These are phyloP conservation scores for Flaveria bidentis DNA, from an alignment of 129 eudicot genomes.

Conservation along the genomic window DNA sequence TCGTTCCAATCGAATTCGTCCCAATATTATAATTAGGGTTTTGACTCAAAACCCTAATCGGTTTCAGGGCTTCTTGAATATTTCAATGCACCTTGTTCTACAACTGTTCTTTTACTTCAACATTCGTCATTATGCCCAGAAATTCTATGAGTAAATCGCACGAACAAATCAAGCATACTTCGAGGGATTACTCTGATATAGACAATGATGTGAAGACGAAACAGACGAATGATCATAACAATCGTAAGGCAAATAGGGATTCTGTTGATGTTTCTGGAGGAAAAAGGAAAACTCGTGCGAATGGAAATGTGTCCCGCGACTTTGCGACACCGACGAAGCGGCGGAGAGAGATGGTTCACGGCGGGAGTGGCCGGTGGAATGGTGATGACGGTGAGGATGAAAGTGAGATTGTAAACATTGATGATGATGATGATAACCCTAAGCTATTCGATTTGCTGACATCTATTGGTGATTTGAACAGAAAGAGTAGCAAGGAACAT, in stretches of 20 bases:
- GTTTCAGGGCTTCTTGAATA: conserved; percentile 15
- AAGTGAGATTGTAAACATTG: conserved; percentile 35
- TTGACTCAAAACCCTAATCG: conserved; percentile 23
- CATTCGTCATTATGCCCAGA: conserved; percentile 49
- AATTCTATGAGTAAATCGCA: conserved; percentile 60
- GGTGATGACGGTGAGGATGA: conserved; percentile 24
- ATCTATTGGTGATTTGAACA: too few species aligned
- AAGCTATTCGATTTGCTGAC: too few species aligned
- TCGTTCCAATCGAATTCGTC: neutral
- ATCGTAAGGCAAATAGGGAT: conserved; percentile 38
- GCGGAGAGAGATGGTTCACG: conserved; percentile 51
- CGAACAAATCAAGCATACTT: too few species aligned
- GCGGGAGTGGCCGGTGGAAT: conserved; percentile 32
- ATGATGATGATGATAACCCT: conserved; percentile 14
- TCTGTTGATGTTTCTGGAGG: conserved; percentile 39
- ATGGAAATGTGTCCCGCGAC: conserved; percentile 52
- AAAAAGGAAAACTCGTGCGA: conserved; percentile 53
- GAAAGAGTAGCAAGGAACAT: too few species aligned
- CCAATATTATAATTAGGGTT: neutral
- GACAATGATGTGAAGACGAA: too few species aligned
- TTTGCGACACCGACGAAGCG: conserved; percentile 45
- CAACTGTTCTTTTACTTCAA: conserved; percentile 17
- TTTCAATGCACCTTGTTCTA: too few species aligned
- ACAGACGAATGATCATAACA: too few species aligned
- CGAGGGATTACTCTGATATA: too few species aligned